Evolutionary conservation across 2,329 filamentous ascomycete species (phyloP).

Genomic region (Podosphaera fusca): DNA sequence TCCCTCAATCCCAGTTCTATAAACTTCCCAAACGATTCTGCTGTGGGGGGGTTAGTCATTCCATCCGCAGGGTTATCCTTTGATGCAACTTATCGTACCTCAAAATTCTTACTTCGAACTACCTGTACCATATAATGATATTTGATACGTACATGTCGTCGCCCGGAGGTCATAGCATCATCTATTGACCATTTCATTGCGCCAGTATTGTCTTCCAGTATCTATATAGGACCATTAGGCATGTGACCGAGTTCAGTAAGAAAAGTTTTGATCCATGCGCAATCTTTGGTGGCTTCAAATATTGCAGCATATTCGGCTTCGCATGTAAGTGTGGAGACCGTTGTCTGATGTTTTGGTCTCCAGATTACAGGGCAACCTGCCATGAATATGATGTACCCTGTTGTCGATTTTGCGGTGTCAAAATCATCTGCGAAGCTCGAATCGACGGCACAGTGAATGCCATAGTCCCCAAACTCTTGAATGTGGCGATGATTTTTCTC

Average conservation of each 20-base stretch:
- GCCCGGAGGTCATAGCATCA: background rate
- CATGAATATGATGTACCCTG: no score
- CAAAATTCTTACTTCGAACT: background rate
- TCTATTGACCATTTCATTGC: background rate
- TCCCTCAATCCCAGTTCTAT: background rate
- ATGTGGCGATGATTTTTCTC: background rate
- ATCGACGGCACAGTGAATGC: no score
- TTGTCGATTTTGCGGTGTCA: no score
- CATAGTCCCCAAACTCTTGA: no score
- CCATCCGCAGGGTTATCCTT: background rate
- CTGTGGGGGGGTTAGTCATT: background rate
- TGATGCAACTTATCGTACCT: background rate
- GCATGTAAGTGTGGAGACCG: no score
- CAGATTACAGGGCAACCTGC: no score
- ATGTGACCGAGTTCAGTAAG: background rate
- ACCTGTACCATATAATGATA: background rate
- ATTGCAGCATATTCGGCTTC: background rate
- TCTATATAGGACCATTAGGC: background rate
- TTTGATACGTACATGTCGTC: background rate
- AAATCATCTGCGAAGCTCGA: no score
- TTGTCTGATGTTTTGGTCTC: no score
- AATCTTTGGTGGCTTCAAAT: conserved; percentile 1
- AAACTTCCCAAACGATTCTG: background rate
- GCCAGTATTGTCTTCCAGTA: conserved; percentile 1
- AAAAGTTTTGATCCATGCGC: background rate